These are phyloP conservation scores for Paramecium primaurelia DNA, from an alignment of 73 alveolate genomes.

Conservation along the genomic window DNA sequence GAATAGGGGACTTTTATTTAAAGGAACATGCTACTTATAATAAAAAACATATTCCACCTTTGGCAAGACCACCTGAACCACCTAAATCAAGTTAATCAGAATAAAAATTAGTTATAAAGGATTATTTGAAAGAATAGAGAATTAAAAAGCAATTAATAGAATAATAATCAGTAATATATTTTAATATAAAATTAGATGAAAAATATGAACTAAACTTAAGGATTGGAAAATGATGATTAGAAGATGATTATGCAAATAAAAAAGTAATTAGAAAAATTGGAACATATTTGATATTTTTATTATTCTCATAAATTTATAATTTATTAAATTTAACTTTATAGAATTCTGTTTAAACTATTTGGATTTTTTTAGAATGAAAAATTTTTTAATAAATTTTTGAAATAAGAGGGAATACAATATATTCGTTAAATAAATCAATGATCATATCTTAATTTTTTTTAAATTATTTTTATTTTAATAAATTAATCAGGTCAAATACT, in stretches of 20 bases:
- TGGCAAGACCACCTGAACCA: conserved; percentile 30
- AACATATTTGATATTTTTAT: background rate
- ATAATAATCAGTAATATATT: background rate
- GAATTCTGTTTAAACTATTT: background rate
- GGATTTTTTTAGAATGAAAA: background rate
- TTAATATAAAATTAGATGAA: background rate
- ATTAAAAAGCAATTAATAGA: background rate
- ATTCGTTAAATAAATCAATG: background rate
- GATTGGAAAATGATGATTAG: conserved; percentile 5
- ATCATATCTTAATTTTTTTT: background rate
- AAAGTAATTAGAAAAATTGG: background rate
- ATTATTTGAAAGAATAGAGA: conserved; percentile 15
- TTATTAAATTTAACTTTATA: background rate
- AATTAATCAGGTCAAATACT: conserved; percentile 9
- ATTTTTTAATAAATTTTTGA: background rate
- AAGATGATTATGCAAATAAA: background rate
- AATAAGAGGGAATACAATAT: background rate
- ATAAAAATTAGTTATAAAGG: background rate
- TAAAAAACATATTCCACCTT: conserved; percentile 17
- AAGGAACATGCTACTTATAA: conserved; percentile 11
- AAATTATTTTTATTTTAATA: background rate
- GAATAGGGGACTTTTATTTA: conserved; percentile 39
- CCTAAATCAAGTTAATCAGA: conserved; percentile 21
- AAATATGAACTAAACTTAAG: background rate
- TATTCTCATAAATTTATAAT: background rate